Base-by-base conservation (phyloP, 2,329 filamentous ascomycete genomes). In the Tolypocladium capitatum region DNA sequence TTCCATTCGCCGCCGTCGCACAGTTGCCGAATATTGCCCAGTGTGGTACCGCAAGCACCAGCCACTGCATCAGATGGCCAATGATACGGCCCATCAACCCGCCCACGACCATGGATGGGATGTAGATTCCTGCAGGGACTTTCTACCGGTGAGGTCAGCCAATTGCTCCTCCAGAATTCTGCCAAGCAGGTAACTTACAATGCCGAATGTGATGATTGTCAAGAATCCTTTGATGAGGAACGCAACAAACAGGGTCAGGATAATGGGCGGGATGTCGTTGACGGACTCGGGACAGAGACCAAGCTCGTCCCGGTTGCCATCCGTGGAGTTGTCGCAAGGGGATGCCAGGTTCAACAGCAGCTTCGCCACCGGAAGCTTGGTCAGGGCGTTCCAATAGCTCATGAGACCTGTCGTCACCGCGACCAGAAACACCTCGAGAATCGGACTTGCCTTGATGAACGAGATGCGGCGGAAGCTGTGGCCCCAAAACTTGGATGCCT, bases 41-140 rank as follows among this genome's bases (percentile, higher is more conserved):
- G 47, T 81, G 68, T 0, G 88, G 85, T 58, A 82, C 85, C 30
- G 75, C 76, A 48, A 94, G 72, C 6, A 91, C 88, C 46, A 86
- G 66, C 66, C 85, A 89, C 62, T 97, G 91, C 0, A 90, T 81
- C 7, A 82, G 64, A 62, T 97, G 92, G 1, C 92, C 92, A 13
- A 95, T 78, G 41, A 92, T 81, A 8, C 91, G 82, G 30, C 91
- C 91, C 70, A 95, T 83, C 18, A 98, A 71, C 59, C 92, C 92
- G 53, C 92, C 92, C 18, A 97, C 88, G 28, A 97, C 92, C 92
- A 98, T 98, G 57, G 91, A 96, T 3, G 92, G 92, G 2, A 98
- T 90, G 58, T 98, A 98, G 56, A 98, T 96, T 53, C 92, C 92
- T 1, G 91, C 89, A 10, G 92, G 92, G 0, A 97, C 82, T 73